phyloP scores from a whole-genome alignment of 768 basidiomycete genomes.

The Russula emetica region DNA sequence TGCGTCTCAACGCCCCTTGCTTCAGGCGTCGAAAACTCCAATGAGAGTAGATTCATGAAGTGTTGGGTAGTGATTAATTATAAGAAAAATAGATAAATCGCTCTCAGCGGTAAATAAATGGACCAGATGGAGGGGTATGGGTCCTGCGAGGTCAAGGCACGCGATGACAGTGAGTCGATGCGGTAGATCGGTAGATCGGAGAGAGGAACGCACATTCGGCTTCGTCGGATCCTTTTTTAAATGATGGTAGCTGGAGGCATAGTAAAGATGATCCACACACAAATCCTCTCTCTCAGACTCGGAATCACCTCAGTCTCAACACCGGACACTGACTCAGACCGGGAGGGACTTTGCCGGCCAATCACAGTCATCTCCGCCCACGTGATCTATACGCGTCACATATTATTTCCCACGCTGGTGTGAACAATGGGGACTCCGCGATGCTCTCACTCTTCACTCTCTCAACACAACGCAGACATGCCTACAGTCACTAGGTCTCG shows the following conservation, averaged over 20 bases:
- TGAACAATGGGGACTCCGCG: not conserved
- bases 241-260: slow-evolving; percentile 12
- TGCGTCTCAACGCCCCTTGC: not conserved
- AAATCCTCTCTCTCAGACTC: not conserved
- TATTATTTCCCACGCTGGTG: not conserved
- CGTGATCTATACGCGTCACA: slow-evolving; percentile 7
- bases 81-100: slow-evolving; percentile 9
- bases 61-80: slow-evolving; percentile 11
- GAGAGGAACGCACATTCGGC: not conserved
- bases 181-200: not conserved
- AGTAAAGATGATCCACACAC: slow-evolving; percentile 16
- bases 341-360: not conserved
- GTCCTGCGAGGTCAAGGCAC: slow-evolving; percentile 9
- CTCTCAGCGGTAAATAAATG: slow-evolving; percentile 14
- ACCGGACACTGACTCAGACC: not conserved
- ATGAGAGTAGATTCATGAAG: not conserved
- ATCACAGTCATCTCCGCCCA: not conserved
- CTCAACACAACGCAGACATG: slow-evolving; percentile 7
- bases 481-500: slow-evolving; percentile 16
- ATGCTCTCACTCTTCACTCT: not conserved
- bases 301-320: not conserved
- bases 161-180: slow-evolving; percentile 14
- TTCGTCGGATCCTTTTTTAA: not conserved
- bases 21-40: not conserved
- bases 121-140: not conserved